These are phyloP conservation scores for Cyberlindnera mississippiensis DNA, from an alignment of 805 yeast genomes.

Conservation along the genomic window DNA sequence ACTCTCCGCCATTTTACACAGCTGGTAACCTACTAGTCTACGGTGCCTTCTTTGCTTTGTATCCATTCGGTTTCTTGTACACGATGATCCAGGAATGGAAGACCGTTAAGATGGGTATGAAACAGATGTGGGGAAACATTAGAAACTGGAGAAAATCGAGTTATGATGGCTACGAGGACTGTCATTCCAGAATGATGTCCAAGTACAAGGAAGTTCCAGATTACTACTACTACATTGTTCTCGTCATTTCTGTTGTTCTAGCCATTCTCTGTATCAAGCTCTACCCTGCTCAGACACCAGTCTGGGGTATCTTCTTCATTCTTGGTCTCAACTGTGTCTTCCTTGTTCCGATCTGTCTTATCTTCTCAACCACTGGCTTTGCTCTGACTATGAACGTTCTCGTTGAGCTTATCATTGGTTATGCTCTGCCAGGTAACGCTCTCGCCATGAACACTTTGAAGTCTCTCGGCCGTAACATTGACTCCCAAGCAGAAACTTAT, in stretches of 20 bases:
- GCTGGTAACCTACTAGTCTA: constrained; percentile 60
- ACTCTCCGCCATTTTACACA: constrained; percentile 64
- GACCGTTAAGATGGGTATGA: constrained; percentile 21
- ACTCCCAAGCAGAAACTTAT: constrained; percentile 59
- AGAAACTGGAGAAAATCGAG: constrained; percentile 5
- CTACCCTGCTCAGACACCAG: constrained; percentile 52
- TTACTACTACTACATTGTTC: constrained; percentile 38
- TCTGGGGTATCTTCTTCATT: constrained; percentile 56
- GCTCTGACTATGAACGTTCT: constrained; percentile 48
- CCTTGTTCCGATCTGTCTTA: constrained; percentile 45
- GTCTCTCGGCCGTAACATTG: constrained; percentile 54
- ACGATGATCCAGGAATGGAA: constrained; percentile 43
- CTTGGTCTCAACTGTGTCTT: constrained; percentile 47
- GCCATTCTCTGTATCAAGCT: constrained; percentile 43
- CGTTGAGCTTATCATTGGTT: constrained; percentile 54
- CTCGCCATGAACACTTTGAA: constrained; percentile 49
- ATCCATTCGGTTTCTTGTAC: constrained; percentile 50
- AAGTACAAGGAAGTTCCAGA: constrained; percentile 60
- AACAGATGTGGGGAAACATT: constrained; percentile 1
- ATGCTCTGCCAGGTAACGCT: constrained; percentile 49
- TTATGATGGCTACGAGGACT: constrained; percentile 33
- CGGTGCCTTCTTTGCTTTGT: constrained; percentile 44
- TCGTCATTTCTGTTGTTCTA: constrained; percentile 40
- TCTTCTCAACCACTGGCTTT: constrained; percentile 46
- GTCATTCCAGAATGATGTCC: constrained; percentile 51